A percentile compares a stretch with the other conserved stretches of the same genome.
These are phyloP conservation scores for Daldinia bambusicola DNA, from an alignment of 495 filamentous ascomycete species.

Conservation along the genomic window DNA sequence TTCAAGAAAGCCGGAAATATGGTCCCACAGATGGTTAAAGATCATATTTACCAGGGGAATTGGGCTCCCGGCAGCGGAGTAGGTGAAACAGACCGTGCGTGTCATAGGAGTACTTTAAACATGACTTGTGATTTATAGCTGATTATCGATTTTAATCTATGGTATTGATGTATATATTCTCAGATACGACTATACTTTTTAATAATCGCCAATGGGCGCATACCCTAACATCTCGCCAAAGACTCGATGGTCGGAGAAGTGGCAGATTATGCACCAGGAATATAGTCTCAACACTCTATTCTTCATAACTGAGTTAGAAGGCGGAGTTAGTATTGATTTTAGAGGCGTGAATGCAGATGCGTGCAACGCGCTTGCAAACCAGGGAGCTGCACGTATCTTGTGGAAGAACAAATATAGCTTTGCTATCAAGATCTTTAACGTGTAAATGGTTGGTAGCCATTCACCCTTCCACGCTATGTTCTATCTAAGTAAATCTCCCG, in stretches of 20 bases:
- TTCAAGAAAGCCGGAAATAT: slow-evolving; percentile 73
- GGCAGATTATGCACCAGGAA: not conserved
- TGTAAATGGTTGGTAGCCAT: not conserved
- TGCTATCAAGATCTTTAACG: slow-evolving; percentile 1
- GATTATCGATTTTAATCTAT: not conserved
- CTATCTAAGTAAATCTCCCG: slow-evolving; percentile 44
- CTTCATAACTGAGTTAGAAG: not conserved
- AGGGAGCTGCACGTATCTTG: not conserved
- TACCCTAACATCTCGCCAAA: not conserved
- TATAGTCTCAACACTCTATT: not conserved
- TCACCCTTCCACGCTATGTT: slow-evolving; percentile 1
- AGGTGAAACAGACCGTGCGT: not conserved
- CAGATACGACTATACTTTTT: not conserved
- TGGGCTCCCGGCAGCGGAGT: slow-evolving; percentile 50
- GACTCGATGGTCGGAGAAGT: not conserved
- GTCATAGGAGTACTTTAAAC: not conserved
- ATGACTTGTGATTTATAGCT: not conserved
- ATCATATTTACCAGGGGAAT: slow-evolving; percentile 67
- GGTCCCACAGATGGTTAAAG: slow-evolving; percentile 80
- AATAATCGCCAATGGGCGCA: not conserved
- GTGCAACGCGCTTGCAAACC: not conserved
- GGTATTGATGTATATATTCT: slow-evolving; percentile 1
- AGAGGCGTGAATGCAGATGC: not conserved
- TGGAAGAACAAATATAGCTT: not conserved
- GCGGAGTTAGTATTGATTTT: not conserved